A percentile compares a stretch with the other conserved stretches of the same genome.
These are phyloP conservation scores for Cyamopsis tetragonoloba DNA, from an alignment of 306 rosid species.

Conservation along the genomic window DNA sequence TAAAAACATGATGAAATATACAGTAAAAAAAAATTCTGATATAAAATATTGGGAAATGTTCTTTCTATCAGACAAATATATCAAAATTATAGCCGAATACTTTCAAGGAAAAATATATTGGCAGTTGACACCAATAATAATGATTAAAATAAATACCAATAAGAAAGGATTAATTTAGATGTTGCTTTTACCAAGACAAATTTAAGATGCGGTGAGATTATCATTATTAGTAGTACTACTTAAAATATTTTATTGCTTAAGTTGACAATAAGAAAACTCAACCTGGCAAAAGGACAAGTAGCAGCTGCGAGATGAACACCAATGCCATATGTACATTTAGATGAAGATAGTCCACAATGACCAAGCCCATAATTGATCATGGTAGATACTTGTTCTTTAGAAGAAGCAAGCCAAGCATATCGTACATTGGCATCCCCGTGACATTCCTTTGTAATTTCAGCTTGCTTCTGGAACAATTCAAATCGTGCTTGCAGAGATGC, in stretches of 20 bases:
- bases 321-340: constrained; percentile 48
- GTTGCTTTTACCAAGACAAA: too few relatives aligned
- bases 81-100: not conserved
- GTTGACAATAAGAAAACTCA: too few relatives aligned
- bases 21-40: not conserved
- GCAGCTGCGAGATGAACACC: constrained; percentile 73
- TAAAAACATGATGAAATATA: not conserved
- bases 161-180: too few relatives aligned
- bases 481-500: constrained; percentile 41
- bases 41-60: not conserved
- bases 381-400: constrained; percentile 52
- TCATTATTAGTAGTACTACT: not conserved
- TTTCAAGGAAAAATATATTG: too few relatives aligned
- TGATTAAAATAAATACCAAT: too few relatives aligned
- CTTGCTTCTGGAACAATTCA: constrained; percentile 78
- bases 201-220: too few relatives aligned
- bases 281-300: constrained; percentile 51
- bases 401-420: constrained; percentile 79
- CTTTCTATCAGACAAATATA: not conserved
- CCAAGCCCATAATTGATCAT: constrained; percentile 66
- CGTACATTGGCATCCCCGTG: constrained; percentile 69
- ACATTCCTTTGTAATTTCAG: constrained; percentile 50
- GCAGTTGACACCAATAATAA: too few relatives aligned
- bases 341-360: constrained; percentile 46
- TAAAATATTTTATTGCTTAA: constrained; percentile 11